Conservation (phyloP, 495 filamentous ascomycete species). For the Neurospora sp. region DNA sequence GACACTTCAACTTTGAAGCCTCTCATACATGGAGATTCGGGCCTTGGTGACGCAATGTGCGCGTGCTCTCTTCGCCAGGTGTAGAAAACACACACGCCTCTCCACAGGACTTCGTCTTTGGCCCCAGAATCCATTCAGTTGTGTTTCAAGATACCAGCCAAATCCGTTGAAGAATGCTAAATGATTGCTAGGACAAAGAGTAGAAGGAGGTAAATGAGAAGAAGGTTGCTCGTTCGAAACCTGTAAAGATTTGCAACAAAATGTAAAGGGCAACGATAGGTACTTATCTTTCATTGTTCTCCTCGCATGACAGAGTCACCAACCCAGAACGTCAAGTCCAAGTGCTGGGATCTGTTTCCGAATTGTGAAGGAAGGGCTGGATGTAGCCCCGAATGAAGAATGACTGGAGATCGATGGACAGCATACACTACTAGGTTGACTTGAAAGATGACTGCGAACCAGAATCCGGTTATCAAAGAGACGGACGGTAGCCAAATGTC, state of each 20-base stretch:
- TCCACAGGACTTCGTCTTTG: background rate
- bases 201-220: background rate
- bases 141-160: background rate
- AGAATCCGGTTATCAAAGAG: background rate
- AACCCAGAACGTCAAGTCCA: background rate
- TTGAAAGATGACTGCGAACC: background rate
- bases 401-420: background rate
- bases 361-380: background rate
- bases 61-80: background rate
- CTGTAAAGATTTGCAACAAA: background rate
- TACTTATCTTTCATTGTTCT: background rate
- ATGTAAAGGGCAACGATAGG: background rate
- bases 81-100: background rate
- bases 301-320: background rate
- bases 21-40: background rate
- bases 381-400: background rate
- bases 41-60: background rate
- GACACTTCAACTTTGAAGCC: background rate
- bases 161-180: background rate
- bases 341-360: background rate
- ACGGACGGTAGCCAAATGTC: background rate
- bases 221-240: background rate
- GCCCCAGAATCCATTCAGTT: background rate
- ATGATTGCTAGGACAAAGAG: background rate
- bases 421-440: background rate